Evolutionary conservation across 2,329 filamentous ascomycete species (phyloP), one percentile per base, ranked within the genome.

Genomic region (Lasiodiplodia theobromae): DNA sequence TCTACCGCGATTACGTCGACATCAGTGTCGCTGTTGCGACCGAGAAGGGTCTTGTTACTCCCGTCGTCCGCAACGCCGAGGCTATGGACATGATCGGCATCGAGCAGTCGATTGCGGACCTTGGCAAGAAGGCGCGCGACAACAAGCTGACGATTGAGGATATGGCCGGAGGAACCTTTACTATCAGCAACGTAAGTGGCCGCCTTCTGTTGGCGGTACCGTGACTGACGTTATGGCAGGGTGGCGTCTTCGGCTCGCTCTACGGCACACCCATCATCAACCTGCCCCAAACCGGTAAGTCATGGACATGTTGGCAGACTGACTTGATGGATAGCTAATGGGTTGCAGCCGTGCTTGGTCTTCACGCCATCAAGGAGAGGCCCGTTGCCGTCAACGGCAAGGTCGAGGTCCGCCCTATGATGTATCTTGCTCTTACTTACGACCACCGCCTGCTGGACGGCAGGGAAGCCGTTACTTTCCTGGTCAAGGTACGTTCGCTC

Each of bases 191-290:
- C 80, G 92, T 84, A 71, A 75, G 82, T 74, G 3, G 28, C 18
- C 16, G 34, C 28, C 18, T 34, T 23, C 44, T 4, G 16, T 23
- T 31, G 6, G 14, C 28, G 23, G n/a, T 18, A 34, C 31, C 44
- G 2, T 18, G n/a, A 34, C 56, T 68, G 28, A 68, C 47, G 21
- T 12, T 47, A 37, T 8, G 23, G 25, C 53, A 86, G 80, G 89
- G 96, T 69, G 96, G 96, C 74, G 95, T 99, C 65, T 99, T 99
- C 76, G 96, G 96, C 69, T 97, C 95, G 16, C 86, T 98, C 69
- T 96, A 97, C 92, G 96, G 96, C 63, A 99, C 96, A 0, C 96
- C 96, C 11, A 98, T 99, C 79, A 98, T 99, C 86, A 99, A 99
- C 83, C 86, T 97, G 58, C 95, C 95, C 16, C 95, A 98, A 80